Conservation (phyloP, 768 basidiomycete genomes). For the Russula brevipes region DNA sequence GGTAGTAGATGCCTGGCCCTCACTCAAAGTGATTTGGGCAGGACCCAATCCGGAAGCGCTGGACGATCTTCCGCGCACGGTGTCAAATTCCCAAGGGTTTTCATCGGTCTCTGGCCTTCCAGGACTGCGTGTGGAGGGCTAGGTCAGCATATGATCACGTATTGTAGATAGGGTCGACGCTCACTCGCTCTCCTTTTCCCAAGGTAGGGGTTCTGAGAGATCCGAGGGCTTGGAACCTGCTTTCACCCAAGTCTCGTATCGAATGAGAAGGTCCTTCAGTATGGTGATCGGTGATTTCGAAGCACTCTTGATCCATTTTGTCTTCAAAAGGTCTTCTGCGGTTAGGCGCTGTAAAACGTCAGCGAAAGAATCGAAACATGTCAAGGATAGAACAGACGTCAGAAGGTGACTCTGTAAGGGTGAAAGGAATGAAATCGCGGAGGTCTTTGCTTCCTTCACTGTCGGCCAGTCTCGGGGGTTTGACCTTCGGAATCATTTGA, state of each 20-base stretch:
- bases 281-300: constrained; percentile 61
- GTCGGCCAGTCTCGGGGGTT: constrained; percentile 76
- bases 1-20: constrained; percentile 36
- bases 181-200: constrained; percentile 62
- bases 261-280: constrained; percentile 75
- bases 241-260: constrained; percentile 68
- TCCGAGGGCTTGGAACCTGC: constrained; percentile 31
- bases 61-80: constrained; percentile 45
- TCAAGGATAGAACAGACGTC: constrained; percentile 48
- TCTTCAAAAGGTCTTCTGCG: constrained; percentile 83
- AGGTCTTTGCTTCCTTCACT: constrained; percentile 78
- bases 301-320: constrained; percentile 83
- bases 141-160: constrained; percentile 26
- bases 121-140: constrained; percentile 24
- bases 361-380: neutral
- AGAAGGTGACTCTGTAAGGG: constrained; percentile 72
- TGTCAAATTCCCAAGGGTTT: constrained; percentile 75
- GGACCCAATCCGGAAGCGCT: constrained; percentile 3
- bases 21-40: constrained; percentile 4
- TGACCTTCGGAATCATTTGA: constrained; percentile 79
- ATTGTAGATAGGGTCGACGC: constrained; percentile 13
- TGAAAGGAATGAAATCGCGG: constrained; percentile 80
- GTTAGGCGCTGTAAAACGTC: constrained; percentile 57
- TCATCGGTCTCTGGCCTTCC: constrained; percentile 27
- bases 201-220: constrained; percentile 61